Evolutionary conservation across 1,139 yeast species (phyloP), one percentile per base, ranked within the genome.

Genomic region (Yamadazyma pseudoaaseri): DNA sequence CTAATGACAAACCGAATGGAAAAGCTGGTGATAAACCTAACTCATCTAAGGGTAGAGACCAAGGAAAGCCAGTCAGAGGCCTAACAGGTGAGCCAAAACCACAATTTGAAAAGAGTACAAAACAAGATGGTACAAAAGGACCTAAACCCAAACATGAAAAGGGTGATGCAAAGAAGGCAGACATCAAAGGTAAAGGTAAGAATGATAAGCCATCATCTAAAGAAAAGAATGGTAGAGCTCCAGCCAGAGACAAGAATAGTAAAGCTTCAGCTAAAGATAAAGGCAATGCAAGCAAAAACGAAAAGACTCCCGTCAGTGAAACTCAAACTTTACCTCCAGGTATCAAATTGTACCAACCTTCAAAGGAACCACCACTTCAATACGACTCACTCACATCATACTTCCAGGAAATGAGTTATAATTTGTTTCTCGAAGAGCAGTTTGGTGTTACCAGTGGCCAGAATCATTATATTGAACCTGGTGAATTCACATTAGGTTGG

Each of bases 351-450:
- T 62, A 60, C 33, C 45, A 39, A 14, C 65, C 70, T 5, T 49
- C 70, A 0, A 30, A 50, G 3, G 49, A 48, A 24, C 75, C 81
- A 5, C 65, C 64, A 37, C 56, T 79, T 24, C 56, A 65, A 1
- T 81, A 75, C 45, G 73, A 73, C 11, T 58, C 70, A 20, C 47
- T 81, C 45, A 58, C 63, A 5, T 62, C 69, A n/a, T 81, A 82
- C 48, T 75, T 70, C 48, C 60, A 71, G 43, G 81, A 78, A 45
- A 73, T 80, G 63, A 71, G 83, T 39, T 73, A 72, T 52, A 79
- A 79, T 37, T 56, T 81, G 36, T 79, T 78, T 41, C 60, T 78
- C 33, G 90, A 82, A 51, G 86, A 81, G 45, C 66, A 68, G 22
- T 64, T 76, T 27, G 65, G 79, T 30, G 59, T 69, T 2, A 66